These are phyloP conservation scores for Cicer cuneatum DNA, from an alignment of 306 rosid species.

Conservation along the genomic window DNA sequence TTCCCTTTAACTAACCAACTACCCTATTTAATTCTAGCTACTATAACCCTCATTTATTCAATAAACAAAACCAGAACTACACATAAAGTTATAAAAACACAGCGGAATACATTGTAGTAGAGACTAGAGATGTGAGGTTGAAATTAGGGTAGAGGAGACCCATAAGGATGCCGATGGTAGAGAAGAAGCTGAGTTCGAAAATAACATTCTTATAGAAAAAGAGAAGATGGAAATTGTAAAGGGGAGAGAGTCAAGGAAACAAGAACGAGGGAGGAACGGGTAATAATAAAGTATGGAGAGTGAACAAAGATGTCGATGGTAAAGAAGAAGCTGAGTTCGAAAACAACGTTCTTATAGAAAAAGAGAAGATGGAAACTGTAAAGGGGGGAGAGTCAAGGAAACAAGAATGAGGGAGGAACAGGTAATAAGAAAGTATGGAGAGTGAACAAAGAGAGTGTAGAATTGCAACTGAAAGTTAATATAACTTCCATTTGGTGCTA, in stretches of 20 bases:
- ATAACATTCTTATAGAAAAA: neutral
- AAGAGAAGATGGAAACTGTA: neutral
- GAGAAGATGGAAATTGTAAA: neutral
- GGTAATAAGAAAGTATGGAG: neutral
- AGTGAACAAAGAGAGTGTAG: neutral
- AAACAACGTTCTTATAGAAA: neutral
- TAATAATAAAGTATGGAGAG: neutral
- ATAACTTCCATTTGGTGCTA: neutral
- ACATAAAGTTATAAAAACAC: too few species aligned
- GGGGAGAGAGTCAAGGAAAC: neutral
- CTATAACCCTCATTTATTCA: neutral
- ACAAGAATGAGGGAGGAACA: neutral
- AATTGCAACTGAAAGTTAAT: constrained; percentile 16
- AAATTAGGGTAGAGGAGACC: neutral
- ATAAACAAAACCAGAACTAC: neutral
- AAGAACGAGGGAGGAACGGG: neutral
- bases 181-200: neutral
- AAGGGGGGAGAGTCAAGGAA: neutral
- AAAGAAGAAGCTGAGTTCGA: neutral
- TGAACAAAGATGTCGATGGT: neutral
- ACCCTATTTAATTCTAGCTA: neutral
- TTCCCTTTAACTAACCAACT: neutral
- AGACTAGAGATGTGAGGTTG: neutral
- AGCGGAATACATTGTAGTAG: neutral
- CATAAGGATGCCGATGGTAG: neutral